Evolutionary conservation across 1,284 basidiomycete species (phyloP).

Genomic region (Melampsora larici-populina): DNA sequence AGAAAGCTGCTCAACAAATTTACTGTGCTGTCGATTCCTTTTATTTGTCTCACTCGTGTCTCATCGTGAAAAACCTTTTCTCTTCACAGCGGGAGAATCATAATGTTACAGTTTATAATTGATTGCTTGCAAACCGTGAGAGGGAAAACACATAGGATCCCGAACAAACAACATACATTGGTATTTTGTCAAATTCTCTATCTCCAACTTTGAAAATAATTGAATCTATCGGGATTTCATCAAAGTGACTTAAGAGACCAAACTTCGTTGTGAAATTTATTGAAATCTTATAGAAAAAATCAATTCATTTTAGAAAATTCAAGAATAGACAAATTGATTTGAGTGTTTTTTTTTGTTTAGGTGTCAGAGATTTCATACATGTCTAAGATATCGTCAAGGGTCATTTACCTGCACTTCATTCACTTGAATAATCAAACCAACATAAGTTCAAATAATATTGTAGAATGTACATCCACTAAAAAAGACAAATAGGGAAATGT

Average conservation of each 20-base stretch:
- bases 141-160: too few species aligned
- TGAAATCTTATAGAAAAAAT: background rate
- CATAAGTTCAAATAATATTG: constrained; percentile 10
- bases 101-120: too few species aligned
- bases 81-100: too few species aligned
- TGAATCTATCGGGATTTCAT: background rate
- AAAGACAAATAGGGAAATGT: too few species aligned
- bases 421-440: constrained; percentile 1
- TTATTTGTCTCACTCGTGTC: too few species aligned
- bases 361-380: constrained; percentile 47
- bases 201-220: too few species aligned
- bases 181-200: constrained; percentile 10
- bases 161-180: too few species aligned
- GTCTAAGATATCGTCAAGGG: constrained; percentile 47
- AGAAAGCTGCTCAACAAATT: too few species aligned
- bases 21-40: too few species aligned
- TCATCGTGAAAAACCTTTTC: too few species aligned
- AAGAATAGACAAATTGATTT: background rate
- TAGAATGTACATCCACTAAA: constrained; percentile 27
- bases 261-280: background rate
- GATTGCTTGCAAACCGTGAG: too few species aligned
- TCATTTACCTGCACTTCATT: constrained; percentile 46
- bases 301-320: background rate
- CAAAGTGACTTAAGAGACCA: constrained; percentile 30
- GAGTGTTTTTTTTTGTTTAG: constrained; percentile 9